phyloP scores from a whole-genome alignment of 176 grass and related monocot genomes.

The Thalia dealbata region DNA sequence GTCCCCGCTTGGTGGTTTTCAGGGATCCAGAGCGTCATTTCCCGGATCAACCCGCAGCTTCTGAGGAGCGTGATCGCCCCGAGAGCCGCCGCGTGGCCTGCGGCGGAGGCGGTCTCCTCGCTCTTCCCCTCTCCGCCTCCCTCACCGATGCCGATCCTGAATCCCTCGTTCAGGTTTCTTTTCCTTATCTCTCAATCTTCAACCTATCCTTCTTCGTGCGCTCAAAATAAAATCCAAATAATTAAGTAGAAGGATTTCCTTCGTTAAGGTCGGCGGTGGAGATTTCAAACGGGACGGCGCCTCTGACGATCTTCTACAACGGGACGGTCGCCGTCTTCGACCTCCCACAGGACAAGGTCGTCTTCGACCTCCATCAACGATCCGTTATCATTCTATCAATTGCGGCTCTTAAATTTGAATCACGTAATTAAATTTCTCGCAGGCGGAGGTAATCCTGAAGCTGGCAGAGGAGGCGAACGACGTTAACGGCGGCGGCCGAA shows the following conservation, averaged over 20 bases:
- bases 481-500: not conserved
- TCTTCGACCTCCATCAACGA: not conserved
- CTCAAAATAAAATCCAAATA: not conserved
- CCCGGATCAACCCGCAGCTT: slow-evolving; percentile 42
- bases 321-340: slow-evolving; percentile 54
- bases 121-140: not conserved
- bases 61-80: slow-evolving; percentile 37
- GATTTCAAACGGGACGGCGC: slow-evolving; percentile 2
- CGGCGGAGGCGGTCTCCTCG: too few species aligned
- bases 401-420: not conserved
- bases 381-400: not conserved
- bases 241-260: too few species aligned
- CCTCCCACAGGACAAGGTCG: slow-evolving; percentile 50
- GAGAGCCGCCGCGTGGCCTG: not conserved
- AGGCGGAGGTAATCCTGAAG: slow-evolving; percentile 48
- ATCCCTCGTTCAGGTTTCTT: slow-evolving; percentile 4
- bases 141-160: not conserved
- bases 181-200: not conserved
- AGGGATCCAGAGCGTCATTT: slow-evolving; percentile 36
- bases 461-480: slow-evolving; percentile 24
- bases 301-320: slow-evolving; percentile 74
- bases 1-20: not conserved
- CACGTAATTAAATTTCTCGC: not conserved
- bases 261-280: not conserved
- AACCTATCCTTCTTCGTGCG: not conserved